Percentiles rank a stretch among this genome's conserved stretches.
Conservation (phyloP, 345 rosid genomes). For the Ricinus communis region DNA sequence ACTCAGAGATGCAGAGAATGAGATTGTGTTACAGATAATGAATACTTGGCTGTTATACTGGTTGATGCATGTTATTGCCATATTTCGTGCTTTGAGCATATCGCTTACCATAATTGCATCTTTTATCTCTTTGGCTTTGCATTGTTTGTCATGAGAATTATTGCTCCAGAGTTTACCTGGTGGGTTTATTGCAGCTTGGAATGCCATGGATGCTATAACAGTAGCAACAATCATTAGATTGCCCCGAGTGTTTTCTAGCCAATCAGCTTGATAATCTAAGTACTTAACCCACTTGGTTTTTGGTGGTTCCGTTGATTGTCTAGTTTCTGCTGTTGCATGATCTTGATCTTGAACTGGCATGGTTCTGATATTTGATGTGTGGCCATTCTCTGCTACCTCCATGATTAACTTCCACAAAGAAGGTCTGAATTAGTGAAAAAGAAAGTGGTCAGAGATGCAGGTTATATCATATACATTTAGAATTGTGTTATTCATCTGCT, state of each 20-base stretch:
- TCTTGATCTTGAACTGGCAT: no score
- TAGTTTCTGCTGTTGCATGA: no score
- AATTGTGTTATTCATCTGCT: no score
- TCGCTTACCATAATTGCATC: not conserved
- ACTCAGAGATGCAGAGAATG: conserved; percentile 4
- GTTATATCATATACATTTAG: no score
- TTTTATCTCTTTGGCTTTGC: not conserved
- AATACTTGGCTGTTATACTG: not conserved
- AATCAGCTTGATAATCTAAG: not conserved
- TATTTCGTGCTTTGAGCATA: not conserved
- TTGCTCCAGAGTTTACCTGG: not conserved
- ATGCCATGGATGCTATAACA: not conserved
- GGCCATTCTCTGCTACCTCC: no score
- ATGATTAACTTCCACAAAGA: no score
- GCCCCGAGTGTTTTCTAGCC: not conserved
- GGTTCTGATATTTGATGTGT: no score
- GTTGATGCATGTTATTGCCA: not conserved
- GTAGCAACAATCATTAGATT: not conserved
- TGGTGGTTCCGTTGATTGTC: not conserved
- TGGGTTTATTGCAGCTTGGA: not conserved
- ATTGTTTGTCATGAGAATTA: not conserved
- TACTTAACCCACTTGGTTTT: not conserved
- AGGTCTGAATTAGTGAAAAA: no score
- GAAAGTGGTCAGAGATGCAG: no score
- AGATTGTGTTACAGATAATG: conserved; percentile 1